Evolutionary conservation across 164 flowering plant genomes (phyloP), one percentile per base, ranked within the genome.

Genomic region (Nymphaea colorata): DNA sequence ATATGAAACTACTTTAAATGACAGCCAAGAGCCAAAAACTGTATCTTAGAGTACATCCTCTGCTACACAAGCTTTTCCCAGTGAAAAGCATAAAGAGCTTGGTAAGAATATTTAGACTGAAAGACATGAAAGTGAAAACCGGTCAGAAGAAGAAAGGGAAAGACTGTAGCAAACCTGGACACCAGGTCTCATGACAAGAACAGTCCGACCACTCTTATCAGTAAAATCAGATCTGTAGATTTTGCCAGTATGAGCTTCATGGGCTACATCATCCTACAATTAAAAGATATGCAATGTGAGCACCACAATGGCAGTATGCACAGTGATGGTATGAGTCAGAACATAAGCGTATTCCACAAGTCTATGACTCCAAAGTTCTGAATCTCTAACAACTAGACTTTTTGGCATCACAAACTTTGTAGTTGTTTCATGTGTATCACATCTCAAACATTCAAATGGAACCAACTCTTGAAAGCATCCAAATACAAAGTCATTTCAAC

Each of bases 161-260:
- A 25, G 36, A 25, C 36, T 25, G 14, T 44, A 72, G 12, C 51
- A 67, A 74, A 93, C 98, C 98, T 88, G 85, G 68, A 80, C 74
- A 69, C 89, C 69, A 62, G 98, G 98, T 76, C 95, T 81, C 91
- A 90, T 86, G 73, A 93, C 84, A 75, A 93, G 89, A 72, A 93
- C 89, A 71, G 85, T 67, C 81, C 96, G 81, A 59, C 98, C 96
- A 77, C 71, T 69, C 81, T 87, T 87, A 80, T 93, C 98, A 36
- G 69, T 5, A 68, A 79, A 82, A 74, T 81, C 79, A 14, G 90
- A 67, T 76, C 91, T 76, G 77, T 90, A 90, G 59, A 90, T 77
- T 75, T 90, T 90, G 63, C 98, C 98, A 0, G 95, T 88, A 72
- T 85, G 87, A 45, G 90, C 98, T 85, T 93, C 96, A 62, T 74